Percentiles rank a stretch among this genome's conserved stretches.
Conservation (phyloP, 148 eudicot genomes). For the Rhododendron mucronatum region DNA sequence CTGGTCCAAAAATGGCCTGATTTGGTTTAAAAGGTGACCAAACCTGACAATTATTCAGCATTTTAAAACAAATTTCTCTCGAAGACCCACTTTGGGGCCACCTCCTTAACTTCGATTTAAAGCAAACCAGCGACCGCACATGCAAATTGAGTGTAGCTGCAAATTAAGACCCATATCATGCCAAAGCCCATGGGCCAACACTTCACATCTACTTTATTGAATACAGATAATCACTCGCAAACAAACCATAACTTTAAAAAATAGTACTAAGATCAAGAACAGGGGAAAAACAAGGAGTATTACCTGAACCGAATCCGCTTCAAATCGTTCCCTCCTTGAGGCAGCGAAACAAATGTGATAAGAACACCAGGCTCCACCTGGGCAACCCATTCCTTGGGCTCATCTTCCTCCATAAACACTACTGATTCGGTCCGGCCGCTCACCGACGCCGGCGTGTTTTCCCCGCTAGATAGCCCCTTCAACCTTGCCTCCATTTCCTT, state of each 20-base stretch:
- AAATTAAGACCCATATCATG: not conserved
- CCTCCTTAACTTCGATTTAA: not conserved
- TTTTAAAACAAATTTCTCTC: not conserved
- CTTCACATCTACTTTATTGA: constrained; percentile 1
- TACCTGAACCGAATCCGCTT: constrained; percentile 95
- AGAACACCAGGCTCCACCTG: constrained; percentile 98
- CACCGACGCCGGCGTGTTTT: constrained; percentile 72
- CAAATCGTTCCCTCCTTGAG: constrained; percentile 81
- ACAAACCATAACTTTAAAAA: constrained; percentile 30
- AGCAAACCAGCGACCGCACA: not conserved
- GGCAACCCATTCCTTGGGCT: constrained; percentile 95
- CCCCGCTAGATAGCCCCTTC: constrained; percentile 78
- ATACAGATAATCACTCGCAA: constrained; percentile 18
- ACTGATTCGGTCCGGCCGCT: constrained; percentile 77
- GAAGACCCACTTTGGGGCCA: not conserved
- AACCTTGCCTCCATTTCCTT: constrained; percentile 68
- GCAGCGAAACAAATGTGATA: constrained; percentile 84
- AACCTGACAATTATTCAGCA: not conserved
- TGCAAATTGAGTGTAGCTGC: constrained; percentile 2
- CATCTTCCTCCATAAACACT: constrained; percentile 77
- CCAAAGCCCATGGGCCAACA: constrained; percentile 11
- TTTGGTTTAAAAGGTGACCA: not conserved
- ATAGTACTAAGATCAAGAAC: constrained; percentile 1
- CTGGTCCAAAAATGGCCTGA: not conserved
- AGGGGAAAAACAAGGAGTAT: not conserved